Conservation (phyloP, 805 yeast genomes). For the Yarrowia alimentaria region DNA sequence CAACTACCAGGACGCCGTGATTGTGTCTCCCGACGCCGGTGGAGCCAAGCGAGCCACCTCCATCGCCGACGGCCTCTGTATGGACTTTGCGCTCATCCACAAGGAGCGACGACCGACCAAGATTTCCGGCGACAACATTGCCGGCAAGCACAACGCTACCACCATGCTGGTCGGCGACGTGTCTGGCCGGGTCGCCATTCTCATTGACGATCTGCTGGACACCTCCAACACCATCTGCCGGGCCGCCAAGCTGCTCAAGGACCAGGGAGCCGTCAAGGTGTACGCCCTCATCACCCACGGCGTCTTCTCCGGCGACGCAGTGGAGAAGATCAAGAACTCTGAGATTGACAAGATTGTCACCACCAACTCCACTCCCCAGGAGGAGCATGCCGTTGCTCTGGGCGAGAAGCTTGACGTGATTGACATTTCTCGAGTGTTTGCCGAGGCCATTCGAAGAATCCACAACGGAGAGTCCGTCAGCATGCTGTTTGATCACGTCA, state of each 20-base stretch:
- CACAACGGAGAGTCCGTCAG: slow-evolving; percentile 97
- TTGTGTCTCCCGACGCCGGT: slow-evolving; percentile 98
- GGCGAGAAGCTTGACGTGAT: slow-evolving; percentile 72
- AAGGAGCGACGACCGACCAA: slow-evolving; percentile 69
- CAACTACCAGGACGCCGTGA: slow-evolving; percentile 76
- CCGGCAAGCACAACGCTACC: slow-evolving; percentile 55
- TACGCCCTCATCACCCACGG: slow-evolving; percentile 92
- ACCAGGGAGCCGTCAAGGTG: slow-evolving; percentile 86
- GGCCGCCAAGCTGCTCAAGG: slow-evolving; percentile 88
- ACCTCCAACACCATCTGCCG: slow-evolving; percentile 88
- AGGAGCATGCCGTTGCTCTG: slow-evolving; percentile 49
- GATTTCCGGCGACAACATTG: slow-evolving; percentile 29
- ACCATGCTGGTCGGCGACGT: slow-evolving; percentile 98
- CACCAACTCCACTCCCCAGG: slow-evolving; percentile 90
- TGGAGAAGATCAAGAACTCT: slow-evolving; percentile 62
- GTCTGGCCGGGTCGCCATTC: slow-evolving; percentile 76
- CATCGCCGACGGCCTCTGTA: slow-evolving; percentile 83
- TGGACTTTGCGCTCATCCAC: slow-evolving; percentile 91
- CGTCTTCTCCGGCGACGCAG: slow-evolving; percentile 87
- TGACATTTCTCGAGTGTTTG: slow-evolving; percentile 84
- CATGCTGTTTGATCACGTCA: slow-evolving; percentile 80
- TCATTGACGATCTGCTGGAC: slow-evolving; percentile 91
- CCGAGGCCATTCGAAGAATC: slow-evolving; percentile 92
- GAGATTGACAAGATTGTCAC: slow-evolving; percentile 81
- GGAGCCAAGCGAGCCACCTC: slow-evolving; percentile 98